A percentile compares a stretch with the other conserved stretches of the same genome.
Evolutionary conservation across 1,284 basidiomycete genomes (phyloP).

Genomic region (Cutaneotrichosporon curvatum): DNA sequence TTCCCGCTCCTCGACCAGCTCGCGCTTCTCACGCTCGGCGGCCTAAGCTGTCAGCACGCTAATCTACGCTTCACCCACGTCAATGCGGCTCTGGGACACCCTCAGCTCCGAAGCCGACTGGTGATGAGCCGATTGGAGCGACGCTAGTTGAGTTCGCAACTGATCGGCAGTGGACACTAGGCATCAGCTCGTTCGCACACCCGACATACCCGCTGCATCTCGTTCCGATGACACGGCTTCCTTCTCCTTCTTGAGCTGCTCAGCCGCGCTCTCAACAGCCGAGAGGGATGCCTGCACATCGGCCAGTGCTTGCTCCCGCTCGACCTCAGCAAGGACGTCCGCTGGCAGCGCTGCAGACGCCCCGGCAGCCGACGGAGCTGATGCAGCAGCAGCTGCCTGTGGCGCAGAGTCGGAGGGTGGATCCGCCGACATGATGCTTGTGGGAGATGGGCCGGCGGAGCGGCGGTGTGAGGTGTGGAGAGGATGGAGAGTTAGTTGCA

Average conservation of each 20-base stretch:
- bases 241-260: conserved; percentile 30
- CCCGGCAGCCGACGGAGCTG: neutral
- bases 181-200: neutral
- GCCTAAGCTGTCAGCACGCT: conserved; percentile 20
- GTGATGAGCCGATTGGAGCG: conserved; percentile 31
- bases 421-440: conserved; percentile 11
- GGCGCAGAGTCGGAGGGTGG: conserved; percentile 3
- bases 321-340: conserved; percentile 39
- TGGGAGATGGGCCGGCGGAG: conserved; percentile 2
- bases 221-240: conserved; percentile 22
- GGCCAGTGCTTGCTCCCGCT: conserved; percentile 40
- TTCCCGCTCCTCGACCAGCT: conserved; percentile 37
- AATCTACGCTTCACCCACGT: conserved; percentile 19
- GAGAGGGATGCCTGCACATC: conserved; percentile 33
- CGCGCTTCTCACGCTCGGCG: conserved; percentile 39
- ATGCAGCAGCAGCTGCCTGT: neutral
- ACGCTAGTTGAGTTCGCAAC: conserved; percentile 33
- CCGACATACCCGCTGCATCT: conserved; percentile 30
- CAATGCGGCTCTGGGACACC: conserved; percentile 30
- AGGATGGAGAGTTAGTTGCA: too few relatives aligned
- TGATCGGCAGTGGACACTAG: conserved; percentile 33
- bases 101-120: conserved; percentile 29
- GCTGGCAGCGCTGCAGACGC: conserved; percentile 8
- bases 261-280: conserved; percentile 29
- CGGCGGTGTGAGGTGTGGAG: neutral